Conservation (phyloP, 768 basidiomycete genomes). For the Kwoniella mangroviensis region DNA sequence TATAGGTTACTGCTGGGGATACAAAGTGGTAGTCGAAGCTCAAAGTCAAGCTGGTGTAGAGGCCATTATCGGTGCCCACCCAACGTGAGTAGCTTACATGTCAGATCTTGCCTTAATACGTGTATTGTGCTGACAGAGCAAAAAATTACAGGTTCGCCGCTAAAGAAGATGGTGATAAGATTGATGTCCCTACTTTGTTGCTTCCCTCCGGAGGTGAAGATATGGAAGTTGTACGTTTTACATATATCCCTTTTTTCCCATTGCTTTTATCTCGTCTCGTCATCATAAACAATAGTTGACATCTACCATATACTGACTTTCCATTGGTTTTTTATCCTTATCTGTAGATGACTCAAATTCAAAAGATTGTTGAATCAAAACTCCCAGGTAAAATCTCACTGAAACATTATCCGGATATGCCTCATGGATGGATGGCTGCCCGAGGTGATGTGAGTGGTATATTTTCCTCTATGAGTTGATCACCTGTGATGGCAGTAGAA, state of each 20-base stretch:
- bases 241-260: no score
- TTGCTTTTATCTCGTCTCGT: no score
- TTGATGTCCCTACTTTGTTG: slow-evolving; percentile 65
- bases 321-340: not conserved
- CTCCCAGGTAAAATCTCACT: slow-evolving; percentile 41
- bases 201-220: slow-evolving; percentile 69
- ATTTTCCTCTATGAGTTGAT: no score
- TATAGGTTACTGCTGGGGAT: slow-evolving; percentile 54
- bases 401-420: slow-evolving; percentile 34
- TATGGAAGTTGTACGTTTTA: slow-evolving; percentile 62
- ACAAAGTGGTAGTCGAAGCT: slow-evolving; percentile 32
- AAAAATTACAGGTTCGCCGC: slow-evolving; percentile 36
- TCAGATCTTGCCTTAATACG: not conserved
- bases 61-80: slow-evolving; percentile 55
- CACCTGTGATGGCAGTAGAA: no score
- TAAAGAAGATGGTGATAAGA: slow-evolving; percentile 62
- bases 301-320: not conserved
- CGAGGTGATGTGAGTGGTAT: slow-evolving; percentile 48
- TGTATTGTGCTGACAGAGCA: not conserved
- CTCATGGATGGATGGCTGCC: slow-evolving; percentile 50
- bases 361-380: slow-evolving; percentile 42
- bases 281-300: not conserved
- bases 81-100: slow-evolving; percentile 61
- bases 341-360: slow-evolving; percentile 41
- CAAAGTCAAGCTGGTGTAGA: slow-evolving; percentile 55